Base-by-base conservation (phyloP, 2,329 filamentous ascomycete genomes). In the Neopestalotiopsis sp. region DNA sequence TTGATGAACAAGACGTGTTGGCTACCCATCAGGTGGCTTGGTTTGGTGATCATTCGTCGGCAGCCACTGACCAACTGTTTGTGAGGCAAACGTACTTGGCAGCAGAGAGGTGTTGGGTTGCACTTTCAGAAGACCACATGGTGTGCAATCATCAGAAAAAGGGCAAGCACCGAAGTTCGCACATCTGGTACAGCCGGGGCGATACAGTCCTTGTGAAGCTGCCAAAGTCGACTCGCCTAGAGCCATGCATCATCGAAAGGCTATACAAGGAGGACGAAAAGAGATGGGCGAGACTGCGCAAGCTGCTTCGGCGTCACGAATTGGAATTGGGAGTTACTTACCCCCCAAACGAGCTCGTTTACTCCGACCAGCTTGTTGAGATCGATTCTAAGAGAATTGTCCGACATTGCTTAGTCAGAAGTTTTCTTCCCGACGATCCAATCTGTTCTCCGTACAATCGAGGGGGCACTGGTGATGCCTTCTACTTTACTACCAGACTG, bases 51-150 rank as follows among this genome's bases (percentile, higher is more conserved):
- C 83, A 82, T 0, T 74, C 74, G 0, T 59, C 65, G 49, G 32
- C 20, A 9, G 12, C 14, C 12, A 5, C 30, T 34, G 80, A 81
- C 1, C 86, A 89, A 6, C 88, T 91, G 61, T 93, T 95, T 70
- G 86, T 95, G 2, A 87, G 93, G 0, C 91, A 94, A 72, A 91
- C 88, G 0, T 95, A 93, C 72, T 75, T 89, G 1, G 84, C 86
- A 1, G 80, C 84, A 1, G 84, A 91, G 1, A 86, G 88, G 2
- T 85, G 87, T 17, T 95, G 93, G 82, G 80, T 89, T 0, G 88
- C 88, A 0, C 78, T 94, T 0, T 77, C 84, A 9, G 70, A 84
- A 4, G 73, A 79, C 0, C 89, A 95, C 72, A 82, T 90, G 40
- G 72, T 61, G 3, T 94, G 92, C 72, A 40, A 62, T 34, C 59